Evolutionary conservation across 192 early-diverging fungal genomes (phyloP).

Genomic region (Podila horticola): DNA sequence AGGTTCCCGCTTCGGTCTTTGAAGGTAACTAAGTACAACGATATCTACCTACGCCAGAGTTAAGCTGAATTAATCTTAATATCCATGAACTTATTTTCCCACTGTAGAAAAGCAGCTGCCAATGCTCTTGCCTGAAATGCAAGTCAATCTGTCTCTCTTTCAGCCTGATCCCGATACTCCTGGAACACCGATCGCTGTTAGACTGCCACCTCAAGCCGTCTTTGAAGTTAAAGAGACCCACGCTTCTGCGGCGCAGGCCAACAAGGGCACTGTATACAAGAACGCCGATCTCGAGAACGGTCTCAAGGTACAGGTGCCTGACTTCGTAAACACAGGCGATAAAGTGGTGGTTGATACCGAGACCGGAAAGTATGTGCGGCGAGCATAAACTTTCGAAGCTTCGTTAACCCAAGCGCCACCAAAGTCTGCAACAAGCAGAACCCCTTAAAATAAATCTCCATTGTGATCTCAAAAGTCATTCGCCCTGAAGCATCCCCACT

Average conservation of each 20-base stretch:
- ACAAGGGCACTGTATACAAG: constrained; percentile 78
- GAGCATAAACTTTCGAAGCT: constrained; percentile 49
- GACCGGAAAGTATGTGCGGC: constrained; percentile 68
- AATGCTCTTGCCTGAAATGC: constrained; percentile 35
- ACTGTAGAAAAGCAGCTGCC: constrained; percentile 26
- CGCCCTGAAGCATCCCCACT: too few species aligned
- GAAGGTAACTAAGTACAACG: constrained; percentile 56
- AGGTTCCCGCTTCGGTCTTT: constrained; percentile 62
- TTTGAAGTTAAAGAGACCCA: constrained; percentile 67
- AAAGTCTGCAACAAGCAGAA: too few species aligned
- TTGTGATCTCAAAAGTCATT: too few species aligned
- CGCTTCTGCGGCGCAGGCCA: constrained; percentile 60
- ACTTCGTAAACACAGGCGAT: constrained; percentile 85
- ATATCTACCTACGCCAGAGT: too few species aligned
- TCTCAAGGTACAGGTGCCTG: constrained; percentile 76
- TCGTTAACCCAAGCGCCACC: too few species aligned
- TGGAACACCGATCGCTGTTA: constrained; percentile 65
- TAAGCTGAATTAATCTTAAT: constrained; percentile 3
- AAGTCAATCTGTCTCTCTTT: constrained; percentile 36
- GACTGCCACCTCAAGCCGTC: constrained; percentile 64
- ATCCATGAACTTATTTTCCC: constrained; percentile 63
- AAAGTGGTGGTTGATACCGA: constrained; percentile 77
- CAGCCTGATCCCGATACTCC: constrained; percentile 62
- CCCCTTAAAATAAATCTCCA: too few species aligned
- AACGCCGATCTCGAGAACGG: constrained; percentile 73